A percentile compares a stretch with the other conserved stretches of the same genome.
Conservation (phyloP, 805 yeast species). For the Candida corydali region DNA sequence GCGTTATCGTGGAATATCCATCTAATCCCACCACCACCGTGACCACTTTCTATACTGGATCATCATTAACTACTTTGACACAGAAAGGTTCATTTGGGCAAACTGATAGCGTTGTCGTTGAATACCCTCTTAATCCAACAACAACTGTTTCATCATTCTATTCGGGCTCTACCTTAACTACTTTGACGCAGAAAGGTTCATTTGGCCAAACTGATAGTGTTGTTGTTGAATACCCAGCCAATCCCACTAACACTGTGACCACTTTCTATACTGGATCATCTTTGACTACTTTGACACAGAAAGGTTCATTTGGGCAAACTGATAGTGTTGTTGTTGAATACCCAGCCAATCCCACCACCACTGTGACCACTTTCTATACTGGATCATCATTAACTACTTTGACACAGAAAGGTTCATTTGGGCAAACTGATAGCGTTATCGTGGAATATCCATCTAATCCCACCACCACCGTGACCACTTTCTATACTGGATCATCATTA, state of each 20-base stretch:
- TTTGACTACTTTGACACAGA: neutral
- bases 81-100: slow-evolving; percentile 8
- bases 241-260: neutral
- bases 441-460: slow-evolving; percentile 3
- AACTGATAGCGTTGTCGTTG: slow-evolving; percentile 10
- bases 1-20: slow-evolving; percentile 1
- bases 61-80: slow-evolving; percentile 10
- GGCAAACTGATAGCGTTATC: neutral
- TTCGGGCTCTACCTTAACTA: neutral
- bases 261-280: neutral
- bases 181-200: neutral
- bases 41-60: slow-evolving; percentile 1
- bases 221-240: neutral
- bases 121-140: slow-evolving; percentile 14
- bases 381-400: neutral
- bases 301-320: neutral
- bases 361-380: neutral
- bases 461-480: slow-evolving; percentile 1
- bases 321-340: neutral
- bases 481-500: neutral
- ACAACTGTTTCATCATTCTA: neutral
- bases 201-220: neutral
- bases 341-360: neutral
- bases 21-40: slow-evolving; percentile 1
- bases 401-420: neutral